Conservation (phyloP, 495 filamentous ascomycete species). For the Talaromyces stipitatus region DNA sequence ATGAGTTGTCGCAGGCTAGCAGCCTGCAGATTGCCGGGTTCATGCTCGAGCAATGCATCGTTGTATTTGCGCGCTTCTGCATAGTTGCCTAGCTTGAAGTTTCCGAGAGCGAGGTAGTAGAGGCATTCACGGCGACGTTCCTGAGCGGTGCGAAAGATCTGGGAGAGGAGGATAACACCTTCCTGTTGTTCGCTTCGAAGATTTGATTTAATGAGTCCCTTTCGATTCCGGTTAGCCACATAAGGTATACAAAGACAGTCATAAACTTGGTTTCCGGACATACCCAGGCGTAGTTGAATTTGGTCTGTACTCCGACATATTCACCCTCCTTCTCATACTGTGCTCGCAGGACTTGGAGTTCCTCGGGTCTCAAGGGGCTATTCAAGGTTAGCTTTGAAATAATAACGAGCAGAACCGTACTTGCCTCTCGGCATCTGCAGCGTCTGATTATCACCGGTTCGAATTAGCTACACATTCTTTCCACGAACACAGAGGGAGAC, state of each 20-base stretch:
- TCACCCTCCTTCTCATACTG: conserved; percentile 97
- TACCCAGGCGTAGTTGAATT: conserved; percentile 99
- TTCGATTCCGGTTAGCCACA: not conserved
- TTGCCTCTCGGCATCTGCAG: conserved; percentile 88
- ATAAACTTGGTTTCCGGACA: conserved; percentile 6
- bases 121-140: conserved; percentile 95
- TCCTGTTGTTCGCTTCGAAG: conserved; percentile 81
- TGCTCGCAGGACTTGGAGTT: conserved; percentile 81
- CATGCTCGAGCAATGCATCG: conserved; percentile 79
- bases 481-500: conserved; percentile 12
- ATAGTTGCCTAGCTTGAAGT: conserved; percentile 98
- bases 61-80: conserved; percentile 91
- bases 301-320: conserved; percentile 94
- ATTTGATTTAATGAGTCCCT: conserved; percentile 94
- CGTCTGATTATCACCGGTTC: conserved; percentile 57
- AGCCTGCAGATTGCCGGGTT: conserved; percentile 85
- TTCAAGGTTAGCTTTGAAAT: not conserved
- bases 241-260: not conserved
- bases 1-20: conserved; percentile 75
- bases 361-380: conserved; percentile 80
- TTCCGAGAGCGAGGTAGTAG: conserved; percentile 92
- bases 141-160: conserved; percentile 88
- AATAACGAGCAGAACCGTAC: not conserved
- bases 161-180: conserved; percentile 87
- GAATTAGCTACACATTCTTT: not conserved